Base-by-base conservation (phyloP, 1,139 yeast species). In the Zygoascus sp. region DNA sequence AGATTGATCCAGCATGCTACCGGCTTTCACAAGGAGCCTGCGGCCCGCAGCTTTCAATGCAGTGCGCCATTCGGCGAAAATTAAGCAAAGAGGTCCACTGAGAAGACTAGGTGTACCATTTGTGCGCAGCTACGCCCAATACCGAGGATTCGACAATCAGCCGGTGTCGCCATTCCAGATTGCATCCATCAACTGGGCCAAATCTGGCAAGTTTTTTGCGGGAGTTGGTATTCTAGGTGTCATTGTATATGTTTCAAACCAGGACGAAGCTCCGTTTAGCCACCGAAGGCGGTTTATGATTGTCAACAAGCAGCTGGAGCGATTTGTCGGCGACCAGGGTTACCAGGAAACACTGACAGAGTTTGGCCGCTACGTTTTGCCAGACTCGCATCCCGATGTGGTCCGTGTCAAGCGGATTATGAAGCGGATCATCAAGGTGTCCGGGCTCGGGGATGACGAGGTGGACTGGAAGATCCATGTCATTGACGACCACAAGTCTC, bases 391-490 rank as follows among this genome's bases (percentile, higher is more conserved):
- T 45, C 72, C 75, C 0, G 59, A 62, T 11, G 77, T 83, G n/a
- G 55, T 57, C 5, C 72, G 74, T 46, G 86, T 90, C 13, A 68
- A 74, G 13, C 61, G 59, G 4, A 74, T 90, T 6, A 86, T 90
- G 79, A 64, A 73, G 44, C 74, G 79, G 52, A 68, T 92, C 34
- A 76, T 90, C 39, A 57, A 56, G 17, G 72, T 62, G 10, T 57
- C 70, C 5, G 63, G 60, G 5, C 51, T 60, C 28, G n/a, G n/a
- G n/a, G n/a, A n/a, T n/a, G 63, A 63, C 2, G 27, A 44, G n/a
- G 63, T 79, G 21, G 73, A 84, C 40, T 92, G 98, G 98, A 72
- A 78, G 55, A 79, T 92, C 32, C 89, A 88, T 64, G 86, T 94
- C 22, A 79, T 92, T 40, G 75, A 82, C 53, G 86, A 83, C 57